Evolutionary conservation across 176 grass and related monocot genomes (phyloP).

Genomic region (Oryza australiensis): DNA sequence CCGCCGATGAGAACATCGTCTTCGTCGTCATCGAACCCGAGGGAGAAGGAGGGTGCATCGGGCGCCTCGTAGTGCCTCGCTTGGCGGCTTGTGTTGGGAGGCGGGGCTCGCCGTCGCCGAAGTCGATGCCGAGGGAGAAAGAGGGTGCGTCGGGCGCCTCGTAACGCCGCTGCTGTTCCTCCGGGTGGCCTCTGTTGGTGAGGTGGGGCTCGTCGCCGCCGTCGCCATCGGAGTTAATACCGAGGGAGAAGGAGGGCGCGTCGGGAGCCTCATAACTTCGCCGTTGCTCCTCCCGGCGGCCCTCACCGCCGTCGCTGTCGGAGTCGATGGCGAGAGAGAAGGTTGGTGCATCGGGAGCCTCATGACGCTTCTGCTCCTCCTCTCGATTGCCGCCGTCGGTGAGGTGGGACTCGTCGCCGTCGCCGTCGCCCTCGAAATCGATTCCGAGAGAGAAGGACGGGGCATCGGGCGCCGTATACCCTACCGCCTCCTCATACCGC

Average conservation of each 20-base stretch:
- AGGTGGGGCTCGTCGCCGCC: background rate
- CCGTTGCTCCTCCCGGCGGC: background rate
- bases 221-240: conserved; percentile 39
- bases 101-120: conserved; percentile 6
- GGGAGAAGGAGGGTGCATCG: conserved; percentile 43
- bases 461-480: background rate
- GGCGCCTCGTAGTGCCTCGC: background rate
- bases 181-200: background rate
- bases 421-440: conserved; percentile 16
- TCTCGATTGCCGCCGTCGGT: background rate
- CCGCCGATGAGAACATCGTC: background rate
- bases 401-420: background rate
- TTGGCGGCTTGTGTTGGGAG: background rate
- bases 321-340: conserved; percentile 26
- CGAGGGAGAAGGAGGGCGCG: conserved; percentile 24
- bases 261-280: conserved; percentile 20
- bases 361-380: background rate
- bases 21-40: conserved; percentile 10
- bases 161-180: background rate
- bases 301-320: background rate
- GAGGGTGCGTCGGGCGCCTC: conserved; percentile 36
- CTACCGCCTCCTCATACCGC: background rate
- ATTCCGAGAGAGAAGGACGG: conserved; percentile 85
- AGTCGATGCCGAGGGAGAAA: conserved; percentile 37
- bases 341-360: conserved; percentile 28